Base-by-base conservation (phyloP, 2,329 filamentous ascomycete species). In the Xylariaceae sp. region DNA sequence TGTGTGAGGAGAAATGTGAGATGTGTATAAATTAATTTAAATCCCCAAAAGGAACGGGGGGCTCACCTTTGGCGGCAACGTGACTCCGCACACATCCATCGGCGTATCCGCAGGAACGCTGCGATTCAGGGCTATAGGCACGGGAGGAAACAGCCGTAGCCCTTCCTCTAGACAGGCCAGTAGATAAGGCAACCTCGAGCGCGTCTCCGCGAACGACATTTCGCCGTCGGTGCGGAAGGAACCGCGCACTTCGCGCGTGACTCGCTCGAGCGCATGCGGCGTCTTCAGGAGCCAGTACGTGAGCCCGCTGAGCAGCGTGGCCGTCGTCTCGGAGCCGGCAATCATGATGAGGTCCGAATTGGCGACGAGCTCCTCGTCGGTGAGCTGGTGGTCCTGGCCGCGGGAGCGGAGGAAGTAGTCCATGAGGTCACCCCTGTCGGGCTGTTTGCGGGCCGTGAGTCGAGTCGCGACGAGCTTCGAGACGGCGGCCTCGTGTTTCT, bases 161-260 rank as follows among this genome's bases (percentile, higher is more conserved):
- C 33, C 52, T 27, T 55, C 53, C 8, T 55, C 46, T 3, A 55
- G 26, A 26, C 50, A 54, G 23, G 49, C 51, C 19, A 47, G 30
- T 34, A 55, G 36, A 24, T 54, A 55, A 3, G 50, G 50, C 5
- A 55, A 19, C 21, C 16, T 47, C 6, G 44, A 21, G 5, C 40
- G 42, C 14, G 43, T 44, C 11, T 40, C 33, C 2, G 60, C 50
- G 19, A 75, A 61, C 12, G 54, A 60, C 36, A 74, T 63, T 21
- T 62, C 63, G 6, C 68, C 63, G 37, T 64, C 67, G 8, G 64
- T 68, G 47, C 63, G 62, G 52, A 74, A 65, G 3, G 65, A 69
- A 7, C 67, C 68, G 19, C 61, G 58, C 12, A 75, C 62, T 43
- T 73, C 67, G 44, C 46, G 30, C 6, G 42, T 46, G 3, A 38